These are phyloP conservation scores for Mortierella hygrophila DNA, from an alignment of 192 early-diverging fungal species.

Conservation along the genomic window DNA sequence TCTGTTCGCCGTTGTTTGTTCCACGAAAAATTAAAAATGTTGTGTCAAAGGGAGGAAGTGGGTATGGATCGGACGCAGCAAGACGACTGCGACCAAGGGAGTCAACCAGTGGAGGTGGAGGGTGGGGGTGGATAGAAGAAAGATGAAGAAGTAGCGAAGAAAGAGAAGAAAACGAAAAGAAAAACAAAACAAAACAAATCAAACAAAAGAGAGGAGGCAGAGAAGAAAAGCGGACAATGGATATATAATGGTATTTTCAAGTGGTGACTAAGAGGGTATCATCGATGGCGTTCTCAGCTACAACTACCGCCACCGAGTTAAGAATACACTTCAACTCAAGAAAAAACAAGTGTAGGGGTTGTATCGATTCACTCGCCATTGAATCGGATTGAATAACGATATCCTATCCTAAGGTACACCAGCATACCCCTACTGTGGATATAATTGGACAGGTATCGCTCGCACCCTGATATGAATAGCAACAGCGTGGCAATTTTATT, in stretches of 20 bases:
- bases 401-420: too few relatives aligned
- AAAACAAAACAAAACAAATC: too few relatives aligned
- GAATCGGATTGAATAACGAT: neutral
- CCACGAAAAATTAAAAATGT: slow-evolving; percentile 18
- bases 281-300: slow-evolving; percentile 21
- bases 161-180: slow-evolving; percentile 6
- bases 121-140: neutral
- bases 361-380: neutral
- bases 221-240: neutral
- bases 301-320: slow-evolving; percentile 10
- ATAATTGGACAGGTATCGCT: neutral
- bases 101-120: neutral
- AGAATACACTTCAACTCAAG: neutral
- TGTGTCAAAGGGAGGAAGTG: neutral
- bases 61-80: slow-evolving; percentile 11
- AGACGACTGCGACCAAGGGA: slow-evolving; percentile 11
- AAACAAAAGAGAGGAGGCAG: neutral
- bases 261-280: neutral
- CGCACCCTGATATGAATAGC: neutral
- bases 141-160: neutral
- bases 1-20: slow-evolving; percentile 46
- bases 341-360: neutral
- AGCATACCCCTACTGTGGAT: neutral
- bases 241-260: too few relatives aligned
- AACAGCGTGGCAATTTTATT: neutral